Conservation (phyloP, 352 stramenopile genomes). For the Globisporangium camurandrum region DNA sequence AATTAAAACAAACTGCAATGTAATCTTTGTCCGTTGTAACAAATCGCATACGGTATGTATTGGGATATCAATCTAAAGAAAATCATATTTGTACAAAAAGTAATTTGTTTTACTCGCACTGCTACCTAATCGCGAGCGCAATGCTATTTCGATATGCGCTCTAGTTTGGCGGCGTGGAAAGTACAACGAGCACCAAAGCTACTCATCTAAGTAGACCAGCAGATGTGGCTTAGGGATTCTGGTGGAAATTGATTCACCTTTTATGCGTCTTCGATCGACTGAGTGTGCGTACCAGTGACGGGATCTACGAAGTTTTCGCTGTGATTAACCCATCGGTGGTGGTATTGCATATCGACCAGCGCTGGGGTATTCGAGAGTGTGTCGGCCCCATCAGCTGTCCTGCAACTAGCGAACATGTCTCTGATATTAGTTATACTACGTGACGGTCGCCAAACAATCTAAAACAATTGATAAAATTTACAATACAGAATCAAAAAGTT, state of each 20-base stretch:
- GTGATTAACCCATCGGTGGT: slow-evolving; percentile 19
- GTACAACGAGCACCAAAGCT: not conserved
- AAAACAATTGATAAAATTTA: not conserved
- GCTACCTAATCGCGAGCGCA: too few relatives aligned
- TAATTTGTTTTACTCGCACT: too few relatives aligned
- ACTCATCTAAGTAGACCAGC: not conserved
- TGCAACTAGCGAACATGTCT: not conserved
- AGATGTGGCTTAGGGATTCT: not conserved
- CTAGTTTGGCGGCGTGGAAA: too few relatives aligned
- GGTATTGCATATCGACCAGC: not conserved
- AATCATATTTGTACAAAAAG: too few relatives aligned
- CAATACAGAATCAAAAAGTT: not conserved
- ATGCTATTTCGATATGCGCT: too few relatives aligned
- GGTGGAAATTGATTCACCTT: not conserved
- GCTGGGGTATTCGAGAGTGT: slow-evolving; percentile 2
- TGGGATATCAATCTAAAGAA: too few relatives aligned
- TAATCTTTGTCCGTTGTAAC: too few relatives aligned
- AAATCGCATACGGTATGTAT: too few relatives aligned
- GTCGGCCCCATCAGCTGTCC: not conserved
- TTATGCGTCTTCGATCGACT: not conserved
- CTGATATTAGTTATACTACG: too few relatives aligned
- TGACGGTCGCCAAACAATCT: too few relatives aligned
- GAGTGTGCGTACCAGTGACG: not conserved
- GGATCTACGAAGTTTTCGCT: too few relatives aligned
- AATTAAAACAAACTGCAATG: too few relatives aligned